These are phyloP conservation scores for Monosporascus sp. DNA, from an alignment of 2,329 filamentous ascomycete genomes.

Conservation along the genomic window DNA sequence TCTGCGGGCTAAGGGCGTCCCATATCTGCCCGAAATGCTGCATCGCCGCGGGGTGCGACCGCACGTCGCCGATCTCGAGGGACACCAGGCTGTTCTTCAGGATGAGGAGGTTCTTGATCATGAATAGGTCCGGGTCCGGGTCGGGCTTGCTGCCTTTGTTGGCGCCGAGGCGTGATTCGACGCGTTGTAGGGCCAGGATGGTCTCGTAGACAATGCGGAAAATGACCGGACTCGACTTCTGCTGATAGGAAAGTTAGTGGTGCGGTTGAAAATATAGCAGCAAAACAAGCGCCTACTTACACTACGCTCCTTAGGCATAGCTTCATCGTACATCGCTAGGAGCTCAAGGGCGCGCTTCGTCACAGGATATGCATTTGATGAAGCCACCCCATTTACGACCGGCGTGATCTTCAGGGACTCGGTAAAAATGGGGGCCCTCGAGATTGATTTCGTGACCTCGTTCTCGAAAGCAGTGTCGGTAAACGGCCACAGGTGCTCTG, in stretches of 20 bases:
- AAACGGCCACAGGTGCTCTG: constrained; percentile 54
- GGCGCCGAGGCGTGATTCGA: constrained; percentile 64
- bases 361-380: constrained; percentile 53
- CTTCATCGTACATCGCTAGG: constrained; percentile 57
- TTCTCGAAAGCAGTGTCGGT: constrained; percentile 49
- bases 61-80: constrained; percentile 78
- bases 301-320: constrained; percentile 59
- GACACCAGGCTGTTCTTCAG: constrained; percentile 95
- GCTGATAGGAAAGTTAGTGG: constrained; percentile 29
- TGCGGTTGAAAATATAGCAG: neutral
- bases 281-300: constrained; percentile 34
- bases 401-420: constrained; percentile 47
- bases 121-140: constrained; percentile 80
- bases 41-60: constrained; percentile 46
- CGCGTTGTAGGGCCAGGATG: constrained; percentile 74
- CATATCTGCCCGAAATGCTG: constrained; percentile 62
- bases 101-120: constrained; percentile 89
- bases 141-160: constrained; percentile 46
- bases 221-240: constrained; percentile 50
- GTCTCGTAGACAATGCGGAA: constrained; percentile 82
- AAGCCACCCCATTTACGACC: constrained; percentile 42
- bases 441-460: constrained; percentile 50
- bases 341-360: constrained; percentile 55
- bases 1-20: constrained; percentile 55
- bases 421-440: constrained; percentile 41